Evolutionary conservation across 225 moss, liverwort and hornwort genomes (phyloP).

Genomic region (Sphagnum tenellum): DNA sequence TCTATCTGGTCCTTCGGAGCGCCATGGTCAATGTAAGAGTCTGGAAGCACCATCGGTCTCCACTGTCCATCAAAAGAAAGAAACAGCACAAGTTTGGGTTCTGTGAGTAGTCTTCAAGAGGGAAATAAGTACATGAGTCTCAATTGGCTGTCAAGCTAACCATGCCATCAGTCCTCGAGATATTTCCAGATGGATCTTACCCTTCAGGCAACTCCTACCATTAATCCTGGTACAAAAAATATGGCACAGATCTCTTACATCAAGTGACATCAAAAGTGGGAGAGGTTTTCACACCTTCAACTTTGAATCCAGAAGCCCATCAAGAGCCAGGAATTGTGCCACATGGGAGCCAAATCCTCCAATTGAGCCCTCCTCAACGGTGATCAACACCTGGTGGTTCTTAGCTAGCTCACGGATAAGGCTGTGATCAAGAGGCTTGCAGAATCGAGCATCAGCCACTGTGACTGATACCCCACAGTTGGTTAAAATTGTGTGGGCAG

Average conservation of each 20-base stretch:
- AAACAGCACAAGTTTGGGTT: background rate
- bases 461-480: slow-evolving; percentile 30
- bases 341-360: slow-evolving; percentile 10
- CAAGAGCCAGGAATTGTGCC: slow-evolving; percentile 7
- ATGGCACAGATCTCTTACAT: too few relatives aligned
- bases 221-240: too few relatives aligned
- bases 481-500: slow-evolving; percentile 12
- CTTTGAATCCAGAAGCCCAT: slow-evolving; percentile 7
- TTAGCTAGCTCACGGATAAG: slow-evolving; percentile 8
- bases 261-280: too few relatives aligned
- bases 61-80: slow-evolving; percentile 1
- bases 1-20: slow-evolving; percentile 11
- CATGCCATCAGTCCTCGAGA: background rate
- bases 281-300: slow-evolving; percentile 1
- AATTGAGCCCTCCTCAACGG: slow-evolving; percentile 12
- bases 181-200: background rate
- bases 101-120: too few relatives aligned
- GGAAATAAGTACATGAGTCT: too few relatives aligned
- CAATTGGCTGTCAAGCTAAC: background rate
- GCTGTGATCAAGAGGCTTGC: slow-evolving; percentile 28
- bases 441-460: slow-evolving; percentile 36
- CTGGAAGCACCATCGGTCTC: slow-evolving; percentile 8
- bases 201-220: background rate
- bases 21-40: slow-evolving; percentile 9
- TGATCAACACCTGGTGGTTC: slow-evolving; percentile 9